Conservation (phyloP, 805 yeast genomes). For the Komagataella kurtzmanii region DNA sequence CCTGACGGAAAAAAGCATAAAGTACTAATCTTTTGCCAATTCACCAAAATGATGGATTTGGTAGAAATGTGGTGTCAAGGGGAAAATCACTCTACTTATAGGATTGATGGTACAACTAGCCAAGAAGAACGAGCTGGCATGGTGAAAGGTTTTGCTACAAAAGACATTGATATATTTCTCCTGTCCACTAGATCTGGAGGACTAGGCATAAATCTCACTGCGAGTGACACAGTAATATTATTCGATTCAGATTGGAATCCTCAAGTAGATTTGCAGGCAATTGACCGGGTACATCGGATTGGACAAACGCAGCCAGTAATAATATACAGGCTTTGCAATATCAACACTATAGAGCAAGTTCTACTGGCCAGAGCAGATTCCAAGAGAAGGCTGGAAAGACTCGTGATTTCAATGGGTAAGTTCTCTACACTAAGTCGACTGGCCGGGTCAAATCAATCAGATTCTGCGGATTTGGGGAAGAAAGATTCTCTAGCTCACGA, state of each 20-base stretch:
- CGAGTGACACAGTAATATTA: conserved; percentile 81
- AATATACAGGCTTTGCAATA: conserved; percentile 63
- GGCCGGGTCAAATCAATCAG: conserved; percentile 1
- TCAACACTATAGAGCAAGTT: conserved; percentile 74
- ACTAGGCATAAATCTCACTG: conserved; percentile 72
- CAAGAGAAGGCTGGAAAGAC: conserved; percentile 65
- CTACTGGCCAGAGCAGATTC: conserved; percentile 67
- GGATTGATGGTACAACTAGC: conserved; percentile 67
- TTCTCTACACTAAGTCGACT: conserved; percentile 25
- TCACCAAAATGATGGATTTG: conserved; percentile 71
- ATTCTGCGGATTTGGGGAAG: conserved; percentile 5
- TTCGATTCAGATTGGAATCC: conserved; percentile 98
- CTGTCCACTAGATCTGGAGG: conserved; percentile 94
- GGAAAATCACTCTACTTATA: conserved; percentile 29
- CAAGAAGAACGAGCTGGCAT: conserved; percentile 55
- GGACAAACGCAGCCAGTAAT: conserved; percentile 83
- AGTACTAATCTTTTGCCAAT: conserved; percentile 76
- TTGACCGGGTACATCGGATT: conserved; percentile 89
- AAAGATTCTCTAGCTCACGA: conserved; percentile 22
- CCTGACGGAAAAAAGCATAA: conserved; percentile 35
- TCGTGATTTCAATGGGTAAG: conserved; percentile 58
- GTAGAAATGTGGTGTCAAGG: conserved; percentile 59
- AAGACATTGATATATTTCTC: conserved; percentile 39
- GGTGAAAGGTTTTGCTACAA: conserved; percentile 35
- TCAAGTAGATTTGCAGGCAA: conserved; percentile 91